Evolutionary conservation across 2,329 filamentous ascomycete species (phyloP), one percentile per base, ranked within the genome.

Genomic region (Colletotrichum cuscutae): DNA sequence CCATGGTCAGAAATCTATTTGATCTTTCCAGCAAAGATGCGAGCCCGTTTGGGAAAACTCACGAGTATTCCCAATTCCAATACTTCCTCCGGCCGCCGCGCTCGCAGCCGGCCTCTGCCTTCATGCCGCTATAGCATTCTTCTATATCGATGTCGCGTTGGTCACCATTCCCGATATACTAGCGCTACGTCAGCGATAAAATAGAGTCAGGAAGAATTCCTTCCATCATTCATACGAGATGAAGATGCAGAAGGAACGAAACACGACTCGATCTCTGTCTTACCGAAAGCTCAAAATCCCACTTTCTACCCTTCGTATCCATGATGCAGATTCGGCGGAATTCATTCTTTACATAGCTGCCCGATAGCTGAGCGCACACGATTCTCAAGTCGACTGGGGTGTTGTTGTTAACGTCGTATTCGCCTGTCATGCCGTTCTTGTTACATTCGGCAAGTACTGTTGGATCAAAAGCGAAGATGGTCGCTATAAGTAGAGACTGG

Each of bases 111-210:
- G 52, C 52, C 52, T 54, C 52, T 12, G 11, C 13, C 8, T 13
- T 54, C 52, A 54, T 54, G 22, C 52, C 52, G 22, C 24, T 13
- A 2, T 54, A 54, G 52, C 52, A 54, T 26, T 54, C 52, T 4
- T 24, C 12, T 13, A 24, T n/a, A 26, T 54, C 52, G 22, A 54
- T 26, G n/a, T 54, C 24, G 52, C 52, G 52, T 13, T 54, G 24
- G 52, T 26, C 52, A 7, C 24, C 52, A 12, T 22, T 22, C 42
- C 52, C 52, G 52, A 54, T 22, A 26, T 54, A 54, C 52, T 54
- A 6, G 1, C 1, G 22, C 1, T 7, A 1, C 9, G 19, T 49
- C 19, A 49, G 19, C 42, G 13, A 19, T 19, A 0, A 0, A 2
- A n/a, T 2, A 19, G 11, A 5, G 2, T 26, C 4, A 54, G 52